Conservation (phyloP, 371 early-diverging fungal genomes). For the Rhizoclosmatium hyalinum region DNA sequence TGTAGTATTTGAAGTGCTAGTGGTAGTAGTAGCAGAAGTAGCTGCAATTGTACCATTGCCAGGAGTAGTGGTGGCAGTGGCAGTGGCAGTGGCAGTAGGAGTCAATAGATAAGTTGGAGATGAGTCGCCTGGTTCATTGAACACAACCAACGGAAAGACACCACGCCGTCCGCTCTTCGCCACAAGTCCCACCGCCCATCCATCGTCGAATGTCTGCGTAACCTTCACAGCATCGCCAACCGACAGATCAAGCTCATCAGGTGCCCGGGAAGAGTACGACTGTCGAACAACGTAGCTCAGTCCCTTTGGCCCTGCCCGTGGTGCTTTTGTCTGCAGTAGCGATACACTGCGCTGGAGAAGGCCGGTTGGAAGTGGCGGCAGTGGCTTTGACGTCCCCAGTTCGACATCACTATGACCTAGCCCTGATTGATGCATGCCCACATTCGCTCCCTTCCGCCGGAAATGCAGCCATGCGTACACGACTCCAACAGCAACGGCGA, state of each 20-base stretch:
- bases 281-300: too few relatives aligned
- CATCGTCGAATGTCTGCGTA: background rate
- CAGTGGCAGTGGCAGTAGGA: background rate
- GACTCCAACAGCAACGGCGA: background rate
- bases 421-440: too few relatives aligned
- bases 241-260: background rate
- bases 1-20: background rate
- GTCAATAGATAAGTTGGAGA: background rate
- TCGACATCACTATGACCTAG: too few relatives aligned
- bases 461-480: background rate
- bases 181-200: conserved; percentile 3
- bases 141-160: background rate
- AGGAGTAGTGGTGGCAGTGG: background rate
- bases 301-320: too few relatives aligned
- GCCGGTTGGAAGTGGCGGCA: too few relatives aligned
- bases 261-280: too few relatives aligned
- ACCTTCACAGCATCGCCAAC: background rate
- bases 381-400: too few relatives aligned
- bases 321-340: too few relatives aligned
- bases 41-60: background rate
- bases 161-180: background rate
- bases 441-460: too few relatives aligned
- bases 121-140: background rate
- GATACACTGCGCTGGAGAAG: too few relatives aligned
- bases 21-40: background rate